Conservation (phyloP, 129 eudicot genomes). For the Flaveria trinervia region DNA sequence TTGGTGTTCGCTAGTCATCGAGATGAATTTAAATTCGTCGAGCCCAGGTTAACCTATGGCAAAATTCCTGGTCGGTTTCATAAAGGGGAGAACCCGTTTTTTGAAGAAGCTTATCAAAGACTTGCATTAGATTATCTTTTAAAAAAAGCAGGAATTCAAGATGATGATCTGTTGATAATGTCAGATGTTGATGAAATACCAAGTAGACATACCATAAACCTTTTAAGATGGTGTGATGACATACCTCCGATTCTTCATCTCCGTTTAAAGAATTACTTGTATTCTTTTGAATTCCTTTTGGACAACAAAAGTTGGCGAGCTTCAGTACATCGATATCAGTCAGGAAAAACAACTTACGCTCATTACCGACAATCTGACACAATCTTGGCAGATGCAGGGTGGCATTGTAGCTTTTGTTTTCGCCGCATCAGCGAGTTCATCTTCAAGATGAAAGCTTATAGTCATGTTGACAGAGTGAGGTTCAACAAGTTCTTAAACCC, state of each 20-base stretch:
- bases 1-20: slow-evolving; percentile 45
- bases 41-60: slow-evolving; percentile 10
- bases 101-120: slow-evolving; percentile 17
- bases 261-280: slow-evolving; percentile 39
- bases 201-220: slow-evolving; percentile 16
- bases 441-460: slow-evolving; percentile 73
- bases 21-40: slow-evolving; percentile 2
- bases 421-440: slow-evolving; percentile 60
- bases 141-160: slow-evolving; percentile 8
- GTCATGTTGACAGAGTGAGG: slow-evolving; percentile 69
- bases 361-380: slow-evolving; percentile 60
- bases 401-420: slow-evolving; percentile 43
- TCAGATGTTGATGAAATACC: slow-evolving; percentile 16
- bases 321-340: slow-evolving; percentile 57
- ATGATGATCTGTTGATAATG: slow-evolving; percentile 18
- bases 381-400: slow-evolving; percentile 44
- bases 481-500: slow-evolving; percentile 65
- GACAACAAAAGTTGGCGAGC: slow-evolving; percentile 74
- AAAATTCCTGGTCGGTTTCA: not conserved
- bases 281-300: slow-evolving; percentile 65
- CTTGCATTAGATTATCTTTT: slow-evolving; percentile 16
- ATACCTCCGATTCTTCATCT: slow-evolving; percentile 18
- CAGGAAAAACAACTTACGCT: slow-evolving; percentile 60
- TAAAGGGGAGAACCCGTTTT: slow-evolving; percentile 23
- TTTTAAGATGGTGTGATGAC: slow-evolving; percentile 20